Percentiles rank a stretch among this genome's conserved stretches.
phyloP scores from a whole-genome alignment of 192 early-diverging fungal species.

The Fimicolochytrium jonesii region DNA sequence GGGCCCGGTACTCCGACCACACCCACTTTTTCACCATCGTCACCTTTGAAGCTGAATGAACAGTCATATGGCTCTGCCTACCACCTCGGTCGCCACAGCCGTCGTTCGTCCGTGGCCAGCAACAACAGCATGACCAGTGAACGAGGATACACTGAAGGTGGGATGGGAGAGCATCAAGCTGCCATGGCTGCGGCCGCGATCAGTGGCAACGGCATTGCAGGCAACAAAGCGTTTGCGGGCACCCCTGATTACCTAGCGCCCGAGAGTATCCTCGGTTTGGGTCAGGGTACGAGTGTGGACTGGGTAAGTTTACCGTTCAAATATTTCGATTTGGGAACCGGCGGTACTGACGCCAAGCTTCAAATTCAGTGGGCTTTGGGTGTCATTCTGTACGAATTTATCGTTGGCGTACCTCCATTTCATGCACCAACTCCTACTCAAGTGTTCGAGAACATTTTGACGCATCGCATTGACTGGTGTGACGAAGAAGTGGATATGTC shows the following conservation, averaged over 20 bases:
- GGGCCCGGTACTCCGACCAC: slow-evolving; percentile 25
- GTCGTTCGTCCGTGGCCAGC: slow-evolving; percentile 11
- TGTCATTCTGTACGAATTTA: slow-evolving; percentile 84
- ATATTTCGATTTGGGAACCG: slow-evolving; percentile 9
- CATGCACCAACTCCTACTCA: slow-evolving; percentile 69
- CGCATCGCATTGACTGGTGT: slow-evolving; percentile 68
- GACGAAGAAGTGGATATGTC: slow-evolving; percentile 67
- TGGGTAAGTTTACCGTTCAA: slow-evolving; percentile 56
- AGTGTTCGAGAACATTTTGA: slow-evolving; percentile 82
- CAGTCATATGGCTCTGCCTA: slow-evolving; percentile 11
- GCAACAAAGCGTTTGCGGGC: slow-evolving; percentile 64
- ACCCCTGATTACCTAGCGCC: slow-evolving; percentile 88
- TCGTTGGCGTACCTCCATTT: slow-evolving; percentile 79
- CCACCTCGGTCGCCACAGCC: slow-evolving; percentile 12
- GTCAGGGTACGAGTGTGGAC: slow-evolving; percentile 80
- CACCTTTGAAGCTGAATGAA: slow-evolving; percentile 20
- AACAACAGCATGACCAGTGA: slow-evolving; percentile 15
- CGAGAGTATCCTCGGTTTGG: slow-evolving; percentile 78
- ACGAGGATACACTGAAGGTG: neutral
- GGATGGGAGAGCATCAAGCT: too few species aligned
- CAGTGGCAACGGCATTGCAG: neutral
- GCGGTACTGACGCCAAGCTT: neutral
- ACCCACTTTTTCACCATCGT: slow-evolving; percentile 16
- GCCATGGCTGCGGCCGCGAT: too few species aligned
- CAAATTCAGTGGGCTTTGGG: slow-evolving; percentile 74